phyloP scores from a whole-genome alignment of 2,329 filamentous ascomycete genomes.

The Talaromyces rugulosus region DNA sequence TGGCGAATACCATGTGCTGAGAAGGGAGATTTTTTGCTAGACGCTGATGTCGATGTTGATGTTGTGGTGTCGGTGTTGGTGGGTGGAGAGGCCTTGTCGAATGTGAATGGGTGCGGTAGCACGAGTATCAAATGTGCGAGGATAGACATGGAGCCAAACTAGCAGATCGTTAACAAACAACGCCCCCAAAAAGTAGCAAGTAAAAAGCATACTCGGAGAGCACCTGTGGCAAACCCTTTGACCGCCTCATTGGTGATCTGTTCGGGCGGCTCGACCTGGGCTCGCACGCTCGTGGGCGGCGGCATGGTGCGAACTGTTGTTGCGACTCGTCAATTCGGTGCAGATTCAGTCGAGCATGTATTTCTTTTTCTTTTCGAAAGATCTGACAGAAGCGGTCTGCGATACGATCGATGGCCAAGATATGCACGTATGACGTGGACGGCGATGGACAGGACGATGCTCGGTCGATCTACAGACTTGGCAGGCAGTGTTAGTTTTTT shows the following conservation, averaged over 20 bases:
- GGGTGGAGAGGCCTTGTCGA: conserved; percentile 28
- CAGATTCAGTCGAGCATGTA: not conserved
- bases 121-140: conserved; percentile 42
- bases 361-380: not conserved
- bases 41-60: conserved; percentile 10
- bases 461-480: too few species aligned
- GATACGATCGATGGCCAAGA: too few species aligned
- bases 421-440: too few species aligned
- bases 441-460: too few species aligned
- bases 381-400: too few species aligned
- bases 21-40: conserved; percentile 18
- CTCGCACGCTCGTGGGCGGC: conserved; percentile 35
- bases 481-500: too few species aligned
- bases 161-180: not conserved
- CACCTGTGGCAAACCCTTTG: conserved; percentile 41
- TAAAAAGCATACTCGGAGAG: conserved; percentile 34
- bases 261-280: conserved; percentile 38
- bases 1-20: conserved; percentile 28
- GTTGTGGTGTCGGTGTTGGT: conserved; percentile 5
- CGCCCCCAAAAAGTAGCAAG: not conserved
- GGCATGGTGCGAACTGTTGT: conserved; percentile 28
- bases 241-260: conserved; percentile 39
- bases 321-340: too few species aligned
- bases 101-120: conserved; percentile 40
- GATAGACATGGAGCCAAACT: conserved; percentile 46